Percentiles rank a stretch among this genome's conserved stretches.
phyloP scores from a whole-genome alignment of 345 rosid genomes.

The Linum trigynum region DNA sequence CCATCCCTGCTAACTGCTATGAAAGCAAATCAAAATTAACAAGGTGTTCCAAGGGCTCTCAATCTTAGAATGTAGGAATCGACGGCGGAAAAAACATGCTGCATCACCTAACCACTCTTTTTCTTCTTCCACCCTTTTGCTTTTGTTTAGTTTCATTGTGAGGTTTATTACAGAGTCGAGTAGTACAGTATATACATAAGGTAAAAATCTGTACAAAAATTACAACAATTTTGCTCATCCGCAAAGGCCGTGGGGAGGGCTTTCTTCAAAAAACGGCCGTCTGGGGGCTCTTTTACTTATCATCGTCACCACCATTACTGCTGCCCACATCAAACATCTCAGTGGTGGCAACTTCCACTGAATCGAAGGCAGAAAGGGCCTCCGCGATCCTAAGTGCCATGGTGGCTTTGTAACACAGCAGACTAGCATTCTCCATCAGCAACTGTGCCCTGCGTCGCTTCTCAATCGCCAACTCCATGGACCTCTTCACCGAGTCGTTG shows the following conservation, averaged over 20 bases:
- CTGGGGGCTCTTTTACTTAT: no score
- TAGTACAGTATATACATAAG: neutral
- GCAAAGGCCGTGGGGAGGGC: neutral
- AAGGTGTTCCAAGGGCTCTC: no score
- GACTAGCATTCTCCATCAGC: constrained; percentile 65
- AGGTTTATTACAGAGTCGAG: neutral
- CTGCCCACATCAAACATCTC: neutral
- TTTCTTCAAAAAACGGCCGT: no score
- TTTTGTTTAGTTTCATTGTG: neutral
- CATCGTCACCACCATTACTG: neutral
- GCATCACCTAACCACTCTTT: no score
- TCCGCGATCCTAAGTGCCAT: constrained; percentile 63
- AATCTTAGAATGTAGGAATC: no score
- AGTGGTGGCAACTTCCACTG: constrained; percentile 23
- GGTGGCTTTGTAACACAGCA: constrained; percentile 70
- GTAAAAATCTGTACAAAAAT: neutral
- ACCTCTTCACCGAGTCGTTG: constrained; percentile 25
- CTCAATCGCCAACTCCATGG: constrained; percentile 36
- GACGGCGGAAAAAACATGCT: no score
- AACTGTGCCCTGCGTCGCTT: constrained; percentile 58
- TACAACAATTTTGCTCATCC: neutral
- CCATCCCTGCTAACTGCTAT: no score
- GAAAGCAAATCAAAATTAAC: no score
- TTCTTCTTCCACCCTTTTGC: no score
- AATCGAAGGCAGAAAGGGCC: constrained; percentile 32